A percentile compares a stretch with the other conserved stretches of the same genome.
Evolutionary conservation across 176 grass and related monocot genomes (phyloP).

Genomic region (Poa annua): DNA sequence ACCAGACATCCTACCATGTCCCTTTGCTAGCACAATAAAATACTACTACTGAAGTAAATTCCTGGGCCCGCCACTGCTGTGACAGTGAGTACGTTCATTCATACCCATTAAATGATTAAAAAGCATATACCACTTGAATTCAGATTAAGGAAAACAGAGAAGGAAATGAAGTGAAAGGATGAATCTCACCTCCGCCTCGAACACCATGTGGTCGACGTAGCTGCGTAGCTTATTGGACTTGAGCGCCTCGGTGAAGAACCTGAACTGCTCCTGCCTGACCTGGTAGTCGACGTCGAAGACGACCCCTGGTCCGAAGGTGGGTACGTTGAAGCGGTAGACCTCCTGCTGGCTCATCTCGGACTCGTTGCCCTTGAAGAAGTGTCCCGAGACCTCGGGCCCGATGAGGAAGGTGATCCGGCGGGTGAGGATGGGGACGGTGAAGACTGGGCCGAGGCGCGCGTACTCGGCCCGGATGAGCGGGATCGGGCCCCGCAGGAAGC

Average conservation of each 20-base stretch:
- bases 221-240: conserved; percentile 71
- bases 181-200: conserved; percentile 70
- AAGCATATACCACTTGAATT: conserved; percentile 2
- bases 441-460: conserved; percentile 76
- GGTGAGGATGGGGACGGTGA: conserved; percentile 69
- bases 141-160: neutral
- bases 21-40: neutral
- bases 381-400: conserved; percentile 75
- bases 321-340: conserved; percentile 90
- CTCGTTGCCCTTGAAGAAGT: conserved; percentile 93
- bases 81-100: neutral
- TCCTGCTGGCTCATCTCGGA: conserved; percentile 92
- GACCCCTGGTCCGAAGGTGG: conserved; percentile 83
- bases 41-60: neutral
- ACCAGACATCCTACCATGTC: neutral
- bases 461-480: conserved; percentile 82
- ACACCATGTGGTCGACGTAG: conserved; percentile 87
- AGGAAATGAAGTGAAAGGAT: neutral
- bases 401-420: conserved; percentile 83
- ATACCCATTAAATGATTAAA: conserved; percentile 27
- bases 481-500: conserved; percentile 84
- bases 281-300: conserved; percentile 86
- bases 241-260: conserved; percentile 89
- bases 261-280: conserved; percentile 85
- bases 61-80: neutral